phyloP scores from a whole-genome alignment of 2,329 filamentous ascomycete species.

The Aspergillus melleus region DNA sequence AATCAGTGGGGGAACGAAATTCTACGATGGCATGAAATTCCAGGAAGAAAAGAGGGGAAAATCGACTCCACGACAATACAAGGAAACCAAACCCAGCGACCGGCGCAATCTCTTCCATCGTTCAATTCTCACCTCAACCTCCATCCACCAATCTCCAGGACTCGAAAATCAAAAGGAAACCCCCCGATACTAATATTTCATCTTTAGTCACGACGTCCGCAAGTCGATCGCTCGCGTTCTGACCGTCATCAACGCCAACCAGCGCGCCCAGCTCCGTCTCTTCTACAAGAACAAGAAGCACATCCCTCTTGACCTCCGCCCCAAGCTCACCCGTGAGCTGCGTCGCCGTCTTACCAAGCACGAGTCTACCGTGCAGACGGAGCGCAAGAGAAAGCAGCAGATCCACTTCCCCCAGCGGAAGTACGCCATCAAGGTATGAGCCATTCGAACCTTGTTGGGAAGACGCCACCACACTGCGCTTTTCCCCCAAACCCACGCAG shows the following conservation, averaged over 20 bases:
- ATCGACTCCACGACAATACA: conserved; percentile 1
- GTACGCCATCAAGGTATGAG: conserved; percentile 92
- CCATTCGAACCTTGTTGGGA: neutral
- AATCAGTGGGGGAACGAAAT: neutral
- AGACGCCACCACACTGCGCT: too few species aligned
- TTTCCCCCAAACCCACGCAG: neutral
- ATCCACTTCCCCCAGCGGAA: conserved; percentile 98
- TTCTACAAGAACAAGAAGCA: conserved; percentile 99
- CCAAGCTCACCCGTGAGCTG: conserved; percentile 98
- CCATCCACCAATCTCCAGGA: neutral
- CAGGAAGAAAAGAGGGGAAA: neutral
- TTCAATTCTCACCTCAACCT: neutral
- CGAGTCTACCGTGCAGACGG: conserved; percentile 79
- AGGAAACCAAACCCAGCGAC: conserved; percentile 4
- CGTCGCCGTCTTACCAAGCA: conserved; percentile 90
- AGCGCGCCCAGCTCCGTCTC: conserved; percentile 93
- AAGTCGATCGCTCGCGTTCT: conserved; percentile 99
- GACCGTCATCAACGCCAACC: conserved; percentile 99
- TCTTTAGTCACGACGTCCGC: conserved; percentile 87
- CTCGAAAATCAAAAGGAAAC: conserved; percentile 1
- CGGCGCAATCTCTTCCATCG: neutral
- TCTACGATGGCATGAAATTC: neutral
- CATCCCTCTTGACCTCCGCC: conserved; percentile 93
- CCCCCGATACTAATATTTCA: conserved; percentile 28
- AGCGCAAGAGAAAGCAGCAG: conserved; percentile 96